Evolutionary conservation across 495 filamentous ascomycete species (phyloP), one percentile per base, ranked within the genome.

Genomic region (Penicillium turbatum): DNA sequence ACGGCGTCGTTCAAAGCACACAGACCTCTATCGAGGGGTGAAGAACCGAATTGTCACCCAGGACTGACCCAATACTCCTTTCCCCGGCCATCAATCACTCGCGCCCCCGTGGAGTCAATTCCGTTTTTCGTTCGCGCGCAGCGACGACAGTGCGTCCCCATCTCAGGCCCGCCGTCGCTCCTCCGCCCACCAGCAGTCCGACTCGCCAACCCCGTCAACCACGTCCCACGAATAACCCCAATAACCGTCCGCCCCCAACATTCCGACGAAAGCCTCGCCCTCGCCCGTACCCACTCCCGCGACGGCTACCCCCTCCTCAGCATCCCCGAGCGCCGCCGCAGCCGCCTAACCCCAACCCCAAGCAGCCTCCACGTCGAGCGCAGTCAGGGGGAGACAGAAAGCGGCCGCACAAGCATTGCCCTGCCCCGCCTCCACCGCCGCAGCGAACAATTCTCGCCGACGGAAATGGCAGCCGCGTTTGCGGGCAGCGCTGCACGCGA

Each of bases 241-340:
- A 69, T 76, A 29, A 58, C 66, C 5, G 43, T 71, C 44, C 64
- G 59, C 42, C 56, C 61, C 36, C 66, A 69, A 44, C 44, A 39
- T 9, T 72, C 68, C 2, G 63, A 70, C 71, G 82, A 69, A n/a
- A 68, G 62, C 31, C 68, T 75, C 15, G 65, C 68, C 0, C 64
- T 74, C 24, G 61, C 66, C 16, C 45, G 13, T 17, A 31, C 19
- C 29, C 37, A 41, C 63, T 26, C 65, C 67, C 70, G 72, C 24
- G 83, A 83, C 72, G 83, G 83, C 40, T 83, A 82, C 59, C 87
- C 86, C 13, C 81, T 90, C 15, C 77, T 90, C 46, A 82, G 83
- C 11, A 77, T 88, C 30, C 81, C 85, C 41, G 85, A 89, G 57
- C 81, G 82, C 56, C 83, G 80, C 39, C 80, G 80, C 60, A 81